Conservation (phyloP, 257 asterid species). For the Scutellaria barbata region DNA sequence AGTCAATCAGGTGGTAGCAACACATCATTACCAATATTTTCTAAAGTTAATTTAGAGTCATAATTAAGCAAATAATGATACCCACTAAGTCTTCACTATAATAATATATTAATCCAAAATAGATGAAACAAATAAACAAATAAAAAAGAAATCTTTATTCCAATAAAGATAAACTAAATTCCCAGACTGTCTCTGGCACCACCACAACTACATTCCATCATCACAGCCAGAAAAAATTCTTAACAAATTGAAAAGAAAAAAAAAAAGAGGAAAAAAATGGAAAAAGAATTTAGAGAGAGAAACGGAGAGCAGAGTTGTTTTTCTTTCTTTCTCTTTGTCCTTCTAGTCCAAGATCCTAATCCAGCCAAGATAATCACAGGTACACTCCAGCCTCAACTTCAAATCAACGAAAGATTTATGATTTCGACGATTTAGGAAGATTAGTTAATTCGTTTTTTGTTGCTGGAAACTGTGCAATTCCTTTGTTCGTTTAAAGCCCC, state of each 20-base stretch:
- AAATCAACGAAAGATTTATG: conserved; percentile 3
- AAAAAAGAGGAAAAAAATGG: conserved; percentile 11
- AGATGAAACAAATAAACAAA: conserved; percentile 17
- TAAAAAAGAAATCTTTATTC: conserved; percentile 15
- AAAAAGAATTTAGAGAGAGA: conserved; percentile 36
- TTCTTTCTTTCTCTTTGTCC: conserved; percentile 29
- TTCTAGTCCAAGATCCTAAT: conserved; percentile 50
- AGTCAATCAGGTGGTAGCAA: conserved; percentile 20
- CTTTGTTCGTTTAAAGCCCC: conserved; percentile 25
- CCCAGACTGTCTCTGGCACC: conserved; percentile 43
- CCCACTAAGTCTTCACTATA: conserved; percentile 44
- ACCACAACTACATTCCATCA: conserved; percentile 41
- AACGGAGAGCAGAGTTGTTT: conserved; percentile 32
- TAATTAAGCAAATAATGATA: conserved; percentile 50
- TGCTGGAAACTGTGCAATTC: conserved; percentile 1
- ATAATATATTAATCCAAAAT: background rate
- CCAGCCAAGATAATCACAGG: conserved; percentile 34
- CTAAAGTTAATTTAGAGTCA: conserved; percentile 26
- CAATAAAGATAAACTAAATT: conserved; percentile 20
- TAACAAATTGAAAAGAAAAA: background rate
- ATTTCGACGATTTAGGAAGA: conserved; percentile 25
- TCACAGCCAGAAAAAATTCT: conserved; percentile 39
- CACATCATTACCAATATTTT: background rate
- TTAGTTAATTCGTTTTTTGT: background rate
- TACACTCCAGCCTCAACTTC: conserved; percentile 27